Evolutionary conservation across 768 basidiomycete species (phyloP).

Genomic region (Lentinus brumalis): DNA sequence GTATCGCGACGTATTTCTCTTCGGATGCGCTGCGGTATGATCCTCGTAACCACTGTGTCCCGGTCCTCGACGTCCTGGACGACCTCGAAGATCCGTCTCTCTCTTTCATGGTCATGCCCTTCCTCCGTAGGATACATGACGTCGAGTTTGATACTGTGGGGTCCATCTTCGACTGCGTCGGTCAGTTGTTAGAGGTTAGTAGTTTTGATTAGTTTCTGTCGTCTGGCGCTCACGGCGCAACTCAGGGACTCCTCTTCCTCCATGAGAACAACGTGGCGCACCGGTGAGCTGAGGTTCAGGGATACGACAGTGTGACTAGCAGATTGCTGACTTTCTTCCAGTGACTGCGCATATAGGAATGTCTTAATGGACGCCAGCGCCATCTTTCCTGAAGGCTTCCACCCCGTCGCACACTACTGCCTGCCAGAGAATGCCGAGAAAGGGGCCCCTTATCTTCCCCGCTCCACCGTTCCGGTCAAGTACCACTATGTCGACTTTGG

Average conservation of each 20-base stretch:
- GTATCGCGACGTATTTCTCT: slow-evolving; percentile 12
- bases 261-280: slow-evolving; percentile 26
- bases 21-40: slow-evolving; percentile 14
- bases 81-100: background rate
- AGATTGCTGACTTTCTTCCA: background rate
- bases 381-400: slow-evolving; percentile 26
- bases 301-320: background rate
- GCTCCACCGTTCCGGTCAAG: slow-evolving; percentile 8
- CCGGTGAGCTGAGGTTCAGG: slow-evolving; percentile 12
- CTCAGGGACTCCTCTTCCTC: slow-evolving; percentile 25
- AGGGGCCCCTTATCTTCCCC: background rate
- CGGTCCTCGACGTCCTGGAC: slow-evolving; percentile 19
- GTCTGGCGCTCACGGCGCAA: background rate
- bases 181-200: slow-evolving; percentile 25
- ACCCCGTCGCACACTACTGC: slow-evolving; percentile 9
- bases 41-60: slow-evolving; percentile 23
- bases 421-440: background rate
- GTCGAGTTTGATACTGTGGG: slow-evolving; percentile 21
- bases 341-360: slow-evolving; percentile 26
- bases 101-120: slow-evolving; percentile 27
- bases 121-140: slow-evolving; percentile 17
- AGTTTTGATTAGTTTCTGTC: background rate
- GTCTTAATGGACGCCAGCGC: slow-evolving; percentile 27
- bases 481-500: slow-evolving; percentile 34
- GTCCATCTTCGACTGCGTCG: slow-evolving; percentile 22